Evolutionary conservation across 148 eudicot genomes (phyloP).

Genomic region (Suaeda aralocaspica): DNA sequence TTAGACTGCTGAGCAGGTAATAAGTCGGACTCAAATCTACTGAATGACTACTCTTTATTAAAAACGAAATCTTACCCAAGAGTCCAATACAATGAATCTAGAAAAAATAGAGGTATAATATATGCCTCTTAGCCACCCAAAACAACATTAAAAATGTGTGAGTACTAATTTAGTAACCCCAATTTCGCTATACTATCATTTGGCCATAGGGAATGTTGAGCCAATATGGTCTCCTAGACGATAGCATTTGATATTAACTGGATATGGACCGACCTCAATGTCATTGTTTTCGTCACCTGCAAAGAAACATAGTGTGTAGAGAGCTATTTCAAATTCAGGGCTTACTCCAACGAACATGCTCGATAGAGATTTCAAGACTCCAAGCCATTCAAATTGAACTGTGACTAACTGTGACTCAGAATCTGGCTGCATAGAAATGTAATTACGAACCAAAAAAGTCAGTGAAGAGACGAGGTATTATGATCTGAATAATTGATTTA

Average conservation of each 20-base stretch:
- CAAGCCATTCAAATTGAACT: slow-evolving; percentile 90
- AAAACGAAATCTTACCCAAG: too few species aligned
- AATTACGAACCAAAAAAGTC: not conserved
- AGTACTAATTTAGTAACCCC: too few species aligned
- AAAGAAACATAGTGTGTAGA: slow-evolving; percentile 87
- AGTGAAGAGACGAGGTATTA: too few species aligned
- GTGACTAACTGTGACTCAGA: slow-evolving; percentile 83
- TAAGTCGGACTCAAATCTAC: too few species aligned
- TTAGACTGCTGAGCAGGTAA: too few species aligned
- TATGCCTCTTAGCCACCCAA: too few species aligned
- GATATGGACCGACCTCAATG: slow-evolving; percentile 78
- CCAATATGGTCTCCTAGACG: slow-evolving; percentile 72
- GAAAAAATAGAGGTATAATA: too few species aligned
- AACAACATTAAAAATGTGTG: too few species aligned
- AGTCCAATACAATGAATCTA: too few species aligned
- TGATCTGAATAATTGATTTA: too few species aligned
- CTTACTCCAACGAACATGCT: slow-evolving; percentile 87
- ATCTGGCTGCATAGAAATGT: slow-evolving; percentile 67
- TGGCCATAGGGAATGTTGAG: slow-evolving; percentile 84
- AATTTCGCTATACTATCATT: too few species aligned
- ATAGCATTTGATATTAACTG: slow-evolving; percentile 84
- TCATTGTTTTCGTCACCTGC: slow-evolving; percentile 80
- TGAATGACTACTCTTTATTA: too few species aligned
- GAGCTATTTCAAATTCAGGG: slow-evolving; percentile 89
- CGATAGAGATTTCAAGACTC: slow-evolving; percentile 73